Conservation (phyloP, 2,329 filamentous ascomycete genomes). For the Scorias spongiosa region DNA sequence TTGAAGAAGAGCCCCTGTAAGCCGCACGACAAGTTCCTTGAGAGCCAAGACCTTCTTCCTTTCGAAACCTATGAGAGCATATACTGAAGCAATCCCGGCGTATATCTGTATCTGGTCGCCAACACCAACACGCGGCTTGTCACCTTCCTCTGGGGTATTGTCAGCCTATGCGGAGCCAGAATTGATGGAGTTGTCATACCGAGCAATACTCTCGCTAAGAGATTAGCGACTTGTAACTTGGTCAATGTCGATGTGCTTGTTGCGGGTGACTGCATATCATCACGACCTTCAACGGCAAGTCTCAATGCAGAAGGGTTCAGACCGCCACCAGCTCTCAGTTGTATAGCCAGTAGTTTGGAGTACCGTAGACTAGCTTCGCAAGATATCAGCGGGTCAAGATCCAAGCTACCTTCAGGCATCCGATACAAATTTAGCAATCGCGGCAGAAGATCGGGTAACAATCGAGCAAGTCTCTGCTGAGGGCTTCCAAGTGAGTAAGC, state of each 20-base stretch:
- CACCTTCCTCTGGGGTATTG: not conserved
- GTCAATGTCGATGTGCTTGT: not conserved
- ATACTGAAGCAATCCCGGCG: slow-evolving; percentile 73
- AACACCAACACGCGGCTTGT: slow-evolving; percentile 15
- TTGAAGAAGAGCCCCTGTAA: slow-evolving; percentile 75
- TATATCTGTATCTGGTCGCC: slow-evolving; percentile 49
- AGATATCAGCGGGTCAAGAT: slow-evolving; percentile 51
- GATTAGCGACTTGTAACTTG: not conserved
- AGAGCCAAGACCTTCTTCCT: slow-evolving; percentile 86
- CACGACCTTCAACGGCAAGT: not conserved
- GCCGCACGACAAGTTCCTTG: slow-evolving; percentile 65
- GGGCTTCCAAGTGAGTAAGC: slow-evolving; percentile 14
- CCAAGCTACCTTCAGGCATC: slow-evolving; percentile 47
- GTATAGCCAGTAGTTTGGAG: slow-evolving; percentile 50
- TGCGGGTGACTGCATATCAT: not conserved
- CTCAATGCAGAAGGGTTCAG: not conserved
- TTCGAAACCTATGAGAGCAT: slow-evolving; percentile 63
- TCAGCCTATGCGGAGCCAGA: not conserved
- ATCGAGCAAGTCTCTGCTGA: slow-evolving; percentile 34
- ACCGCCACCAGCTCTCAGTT: slow-evolving; percentile 24
- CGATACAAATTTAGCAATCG: slow-evolving; percentile 60
- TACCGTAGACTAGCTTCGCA: slow-evolving; percentile 62
- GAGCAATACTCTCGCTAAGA: not conserved
- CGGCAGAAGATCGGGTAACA: slow-evolving; percentile 60
- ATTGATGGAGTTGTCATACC: not conserved